Percentiles rank a stretch among this genome's conserved stretches.
Evolutionary conservation across 176 grass and related monocot species (phyloP).

Genomic region (Musa schizocarpa): DNA sequence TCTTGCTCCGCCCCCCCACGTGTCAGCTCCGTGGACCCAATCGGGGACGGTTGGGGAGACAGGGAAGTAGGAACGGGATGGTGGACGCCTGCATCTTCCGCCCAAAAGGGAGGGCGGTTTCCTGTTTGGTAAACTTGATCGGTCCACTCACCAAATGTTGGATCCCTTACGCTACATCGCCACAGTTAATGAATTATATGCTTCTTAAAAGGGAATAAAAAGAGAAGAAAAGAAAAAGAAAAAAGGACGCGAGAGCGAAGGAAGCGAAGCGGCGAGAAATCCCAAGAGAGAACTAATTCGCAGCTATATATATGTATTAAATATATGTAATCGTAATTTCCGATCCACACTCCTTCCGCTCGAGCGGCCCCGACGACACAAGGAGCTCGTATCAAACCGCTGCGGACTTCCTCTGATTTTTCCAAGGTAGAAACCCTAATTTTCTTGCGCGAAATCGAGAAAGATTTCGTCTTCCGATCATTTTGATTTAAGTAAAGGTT

Average conservation of each 20-base stretch:
- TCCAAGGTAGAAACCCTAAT: constrained; percentile 20
- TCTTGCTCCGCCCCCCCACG: not conserved
- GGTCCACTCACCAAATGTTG: not conserved
- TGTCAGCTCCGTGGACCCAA: not conserved
- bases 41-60: too few species aligned
- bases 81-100: not conserved
- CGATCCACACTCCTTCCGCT: not conserved
- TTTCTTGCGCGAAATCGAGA: not conserved
- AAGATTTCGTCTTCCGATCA: not conserved
- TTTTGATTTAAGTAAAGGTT: not conserved
- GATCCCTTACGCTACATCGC: not conserved
- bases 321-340: not conserved
- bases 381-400: not conserved
- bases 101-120: too few species aligned
- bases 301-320: not conserved
- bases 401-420: not conserved
- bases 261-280: not conserved
- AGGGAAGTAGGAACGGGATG: too few species aligned
- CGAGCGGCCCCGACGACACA: not conserved
- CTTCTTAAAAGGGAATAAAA: not conserved
- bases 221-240: not conserved
- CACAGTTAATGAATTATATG: not conserved
- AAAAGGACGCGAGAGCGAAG: not conserved
- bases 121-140: too few species aligned
- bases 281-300: not conserved